Conservation (phyloP, 2,329 filamentous ascomycete genomes). For the Niveomyces coronatus region DNA sequence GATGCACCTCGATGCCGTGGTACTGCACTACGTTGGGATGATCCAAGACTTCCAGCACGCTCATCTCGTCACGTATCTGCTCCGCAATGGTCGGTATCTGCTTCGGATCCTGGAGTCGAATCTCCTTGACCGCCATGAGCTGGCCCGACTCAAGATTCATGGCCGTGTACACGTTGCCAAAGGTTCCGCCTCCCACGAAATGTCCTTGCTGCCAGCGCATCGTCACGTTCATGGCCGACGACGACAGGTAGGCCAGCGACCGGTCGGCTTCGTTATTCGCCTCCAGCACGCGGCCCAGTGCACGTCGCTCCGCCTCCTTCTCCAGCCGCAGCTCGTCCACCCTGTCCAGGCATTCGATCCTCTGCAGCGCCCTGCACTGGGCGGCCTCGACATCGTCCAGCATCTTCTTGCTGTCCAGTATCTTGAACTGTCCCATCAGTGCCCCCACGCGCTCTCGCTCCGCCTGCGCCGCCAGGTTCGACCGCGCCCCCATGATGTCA, state of each 20-base stretch:
- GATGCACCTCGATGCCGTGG: slow-evolving; percentile 94
- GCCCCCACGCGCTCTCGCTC: slow-evolving; percentile 84
- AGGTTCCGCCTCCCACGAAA: slow-evolving; percentile 92
- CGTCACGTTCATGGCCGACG: slow-evolving; percentile 88
- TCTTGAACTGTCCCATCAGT: slow-evolving; percentile 62
- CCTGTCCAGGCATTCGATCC: slow-evolving; percentile 59
- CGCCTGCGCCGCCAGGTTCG: slow-evolving; percentile 83
- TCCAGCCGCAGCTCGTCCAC: slow-evolving; percentile 72
- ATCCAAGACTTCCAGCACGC: slow-evolving; percentile 86
- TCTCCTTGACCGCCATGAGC: slow-evolving; percentile 98
- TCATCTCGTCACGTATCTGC: slow-evolving; percentile 96
- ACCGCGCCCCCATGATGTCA: slow-evolving; percentile 96
- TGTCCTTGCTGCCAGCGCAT: slow-evolving; percentile 98
- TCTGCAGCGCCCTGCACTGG: slow-evolving; percentile 62
- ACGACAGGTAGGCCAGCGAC: slow-evolving; percentile 86
- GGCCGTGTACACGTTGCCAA: slow-evolving; percentile 93
- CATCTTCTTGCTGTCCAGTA: slow-evolving; percentile 64
- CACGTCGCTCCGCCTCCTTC: slow-evolving; percentile 74
- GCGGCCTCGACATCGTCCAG: slow-evolving; percentile 79
- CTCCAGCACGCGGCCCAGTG: slow-evolving; percentile 82
- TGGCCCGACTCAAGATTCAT: slow-evolving; percentile 96
- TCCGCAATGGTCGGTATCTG: slow-evolving; percentile 87
- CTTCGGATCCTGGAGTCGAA: slow-evolving; percentile 91
- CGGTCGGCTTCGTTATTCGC: slow-evolving; percentile 93
- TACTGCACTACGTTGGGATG: slow-evolving; percentile 98